Evolutionary conservation across 306 rosid genomes (phyloP).

Genomic region (Dalbergia oliveri): DNA sequence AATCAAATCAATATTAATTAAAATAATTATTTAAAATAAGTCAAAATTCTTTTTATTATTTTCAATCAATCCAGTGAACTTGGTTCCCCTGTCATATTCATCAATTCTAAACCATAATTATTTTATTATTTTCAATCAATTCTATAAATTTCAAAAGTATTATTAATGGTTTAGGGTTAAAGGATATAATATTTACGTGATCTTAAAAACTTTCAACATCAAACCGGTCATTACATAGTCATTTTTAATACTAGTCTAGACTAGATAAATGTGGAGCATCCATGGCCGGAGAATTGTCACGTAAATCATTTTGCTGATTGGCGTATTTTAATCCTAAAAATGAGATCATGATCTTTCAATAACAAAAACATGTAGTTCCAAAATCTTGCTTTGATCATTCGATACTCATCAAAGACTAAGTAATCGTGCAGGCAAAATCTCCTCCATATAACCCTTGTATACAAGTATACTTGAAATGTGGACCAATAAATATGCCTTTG

Average conservation of each 20-base stretch:
- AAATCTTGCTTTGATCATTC: constrained; percentile 50
- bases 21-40: too few relatives aligned
- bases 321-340: constrained; percentile 25
- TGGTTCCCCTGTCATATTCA: too few relatives aligned
- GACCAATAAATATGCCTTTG: constrained; percentile 11
- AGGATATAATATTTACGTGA: neutral
- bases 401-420: constrained; percentile 41
- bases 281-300: neutral
- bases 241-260: neutral
- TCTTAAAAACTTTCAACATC: neutral
- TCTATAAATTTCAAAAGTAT: too few relatives aligned
- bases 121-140: too few relatives aligned
- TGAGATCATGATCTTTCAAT: constrained; percentile 27
- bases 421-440: constrained; percentile 55
- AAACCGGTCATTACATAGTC: neutral
- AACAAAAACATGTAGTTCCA: constrained; percentile 46
- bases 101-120: too few relatives aligned
- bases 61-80: too few relatives aligned
- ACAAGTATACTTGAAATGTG: constrained; percentile 46
- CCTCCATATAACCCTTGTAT: constrained; percentile 40
- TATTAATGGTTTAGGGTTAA: too few relatives aligned
- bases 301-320: neutral
- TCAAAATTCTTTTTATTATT: too few relatives aligned
- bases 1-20: too few relatives aligned
- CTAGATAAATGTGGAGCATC: neutral